Evolutionary conservation across 805 yeast species (phyloP).

Genomic region (Blastobotrys robertii): DNA sequence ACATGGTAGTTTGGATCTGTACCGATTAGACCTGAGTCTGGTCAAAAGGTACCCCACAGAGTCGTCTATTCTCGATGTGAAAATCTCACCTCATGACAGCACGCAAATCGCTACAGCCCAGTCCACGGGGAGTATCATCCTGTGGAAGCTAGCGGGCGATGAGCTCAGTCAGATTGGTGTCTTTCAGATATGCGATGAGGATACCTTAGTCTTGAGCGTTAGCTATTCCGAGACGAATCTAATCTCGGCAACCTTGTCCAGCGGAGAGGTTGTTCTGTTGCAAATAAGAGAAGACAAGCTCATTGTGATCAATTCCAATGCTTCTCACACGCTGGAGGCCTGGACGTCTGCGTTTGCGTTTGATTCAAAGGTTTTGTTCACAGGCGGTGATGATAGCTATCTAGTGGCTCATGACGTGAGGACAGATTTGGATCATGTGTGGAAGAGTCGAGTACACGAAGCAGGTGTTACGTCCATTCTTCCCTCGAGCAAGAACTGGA

Average conservation of each 20-base stretch:
- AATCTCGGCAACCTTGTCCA: constrained; percentile 53
- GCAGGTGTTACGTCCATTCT: constrained; percentile 89
- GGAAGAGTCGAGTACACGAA: constrained; percentile 51
- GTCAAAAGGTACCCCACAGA: constrained; percentile 15
- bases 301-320: constrained; percentile 23
- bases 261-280: constrained; percentile 47
- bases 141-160: constrained; percentile 43
- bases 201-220: constrained; percentile 52
- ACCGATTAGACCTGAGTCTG: constrained; percentile 32
- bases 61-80: constrained; percentile 63
- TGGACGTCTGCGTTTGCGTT: constrained; percentile 74
- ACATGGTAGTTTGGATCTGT: constrained; percentile 51
- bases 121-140: constrained; percentile 62
- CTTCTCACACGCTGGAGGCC: constrained; percentile 64
- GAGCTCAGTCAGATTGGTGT: constrained; percentile 20
- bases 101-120: constrained; percentile 52
- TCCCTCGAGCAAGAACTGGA: constrained; percentile 38
- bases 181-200: constrained; percentile 39
- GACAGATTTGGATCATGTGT: constrained; percentile 37
- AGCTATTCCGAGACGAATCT: constrained; percentile 36
- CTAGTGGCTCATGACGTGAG: constrained; percentile 67
- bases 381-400: constrained; percentile 83
- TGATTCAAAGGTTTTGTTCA: constrained; percentile 41
- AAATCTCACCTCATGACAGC: constrained; percentile 48
- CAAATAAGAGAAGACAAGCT: constrained; percentile 23